A percentile compares a stretch with the other conserved stretches of the same genome.
Conservation (phyloP, 2,329 filamentous ascomycete genomes). For the Thyridium curvatum region DNA sequence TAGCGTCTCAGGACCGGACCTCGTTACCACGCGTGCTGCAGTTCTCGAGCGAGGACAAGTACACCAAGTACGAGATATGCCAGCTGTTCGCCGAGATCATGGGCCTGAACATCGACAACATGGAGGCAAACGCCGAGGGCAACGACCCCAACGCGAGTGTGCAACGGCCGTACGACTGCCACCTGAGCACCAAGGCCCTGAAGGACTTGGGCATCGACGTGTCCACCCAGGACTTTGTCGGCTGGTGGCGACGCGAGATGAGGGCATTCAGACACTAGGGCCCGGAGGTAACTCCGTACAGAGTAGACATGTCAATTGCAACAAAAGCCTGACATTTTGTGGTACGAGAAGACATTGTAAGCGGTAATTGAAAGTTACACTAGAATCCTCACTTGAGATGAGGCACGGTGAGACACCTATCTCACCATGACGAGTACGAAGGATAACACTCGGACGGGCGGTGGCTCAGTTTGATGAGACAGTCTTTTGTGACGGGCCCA, state of each 20-base stretch:
- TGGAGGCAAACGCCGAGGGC: conserved; percentile 64
- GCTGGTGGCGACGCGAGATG: conserved; percentile 70
- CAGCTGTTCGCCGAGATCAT: conserved; percentile 72
- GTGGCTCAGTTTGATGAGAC: too few relatives aligned
- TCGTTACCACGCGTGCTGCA: conserved; percentile 67
- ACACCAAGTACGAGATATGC: conserved; percentile 89
- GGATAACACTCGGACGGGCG: too few relatives aligned
- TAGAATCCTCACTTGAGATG: too few relatives aligned
- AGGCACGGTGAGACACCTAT: too few relatives aligned
- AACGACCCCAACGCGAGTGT: conserved; percentile 67
- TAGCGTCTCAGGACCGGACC: conserved; percentile 38
- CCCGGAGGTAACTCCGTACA: neutral
- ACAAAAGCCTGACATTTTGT: too few relatives aligned
- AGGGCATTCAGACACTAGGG: conserved; percentile 50
- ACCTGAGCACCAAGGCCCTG: conserved; percentile 71
- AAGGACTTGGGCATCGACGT: conserved; percentile 70
- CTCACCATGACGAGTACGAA: too few relatives aligned
- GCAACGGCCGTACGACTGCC: conserved; percentile 80
- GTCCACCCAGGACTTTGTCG: conserved; percentile 65
- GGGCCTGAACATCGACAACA: conserved; percentile 61
- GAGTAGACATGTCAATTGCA: too few relatives aligned
- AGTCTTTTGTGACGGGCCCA: too few relatives aligned
- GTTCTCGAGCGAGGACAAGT: conserved; percentile 78
- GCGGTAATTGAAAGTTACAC: too few relatives aligned
- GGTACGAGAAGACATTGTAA: too few relatives aligned